phyloP scores from a whole-genome alignment of 108 stramenopile species.

The Skeletonema costatum region DNA sequence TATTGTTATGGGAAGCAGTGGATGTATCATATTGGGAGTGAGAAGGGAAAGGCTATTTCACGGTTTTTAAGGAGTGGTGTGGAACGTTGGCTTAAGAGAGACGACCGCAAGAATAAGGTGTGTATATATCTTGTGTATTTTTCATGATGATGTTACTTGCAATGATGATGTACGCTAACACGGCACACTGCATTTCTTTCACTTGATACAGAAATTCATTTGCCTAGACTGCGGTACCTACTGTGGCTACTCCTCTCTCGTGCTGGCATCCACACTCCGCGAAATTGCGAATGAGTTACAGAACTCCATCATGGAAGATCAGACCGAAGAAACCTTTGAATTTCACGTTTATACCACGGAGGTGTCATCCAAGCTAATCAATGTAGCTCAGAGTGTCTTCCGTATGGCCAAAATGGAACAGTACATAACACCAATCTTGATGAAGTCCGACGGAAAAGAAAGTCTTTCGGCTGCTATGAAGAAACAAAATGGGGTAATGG shows the following conservation, averaged over 20 bases:
- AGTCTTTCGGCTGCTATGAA: not conserved
- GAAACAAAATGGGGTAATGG: not conserved
- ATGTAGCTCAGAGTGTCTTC: slow-evolving; percentile 31
- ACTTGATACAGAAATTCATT: slow-evolving; percentile 29
- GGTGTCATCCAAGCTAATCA: slow-evolving; percentile 27
- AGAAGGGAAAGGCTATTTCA: slow-evolving; percentile 64
- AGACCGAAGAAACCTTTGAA: slow-evolving; percentile 11
- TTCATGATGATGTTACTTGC: not conserved
- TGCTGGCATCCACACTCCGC: slow-evolving; percentile 46
- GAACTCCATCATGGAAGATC: not conserved
- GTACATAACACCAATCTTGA: slow-evolving; percentile 32
- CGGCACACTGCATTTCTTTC: not conserved
- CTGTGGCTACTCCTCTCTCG: slow-evolving; percentile 83
- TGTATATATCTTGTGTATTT: not conserved
- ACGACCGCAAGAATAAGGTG: not conserved
- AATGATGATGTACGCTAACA: not conserved
- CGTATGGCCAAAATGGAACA: slow-evolving; percentile 37
- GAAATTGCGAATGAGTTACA: slow-evolving; percentile 2
- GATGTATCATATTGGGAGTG: slow-evolving; percentile 91
- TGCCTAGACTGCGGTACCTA: slow-evolving; percentile 87
- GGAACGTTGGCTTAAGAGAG: slow-evolving; percentile 1
- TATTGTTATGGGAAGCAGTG: slow-evolving; percentile 83
- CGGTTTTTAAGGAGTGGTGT: slow-evolving; percentile 35
- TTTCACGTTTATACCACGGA: slow-evolving; percentile 40
- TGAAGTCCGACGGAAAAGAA: slow-evolving; percentile 9